These are phyloP conservation scores for Thalassiosira mediterranea DNA, from an alignment of 352 stramenopile genomes.

Conservation along the genomic window DNA sequence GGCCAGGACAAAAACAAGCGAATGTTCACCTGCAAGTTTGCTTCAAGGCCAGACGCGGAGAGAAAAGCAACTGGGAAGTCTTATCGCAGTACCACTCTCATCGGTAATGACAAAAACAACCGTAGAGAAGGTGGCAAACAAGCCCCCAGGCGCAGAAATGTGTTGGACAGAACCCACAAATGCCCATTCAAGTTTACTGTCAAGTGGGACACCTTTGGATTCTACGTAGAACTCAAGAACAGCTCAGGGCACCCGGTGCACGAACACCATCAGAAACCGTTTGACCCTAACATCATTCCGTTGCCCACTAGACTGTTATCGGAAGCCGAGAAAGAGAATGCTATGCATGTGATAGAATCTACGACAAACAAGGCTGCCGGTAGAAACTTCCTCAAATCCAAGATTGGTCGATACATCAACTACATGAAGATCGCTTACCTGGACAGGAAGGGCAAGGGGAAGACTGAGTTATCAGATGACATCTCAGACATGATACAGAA, in stretches of 20 bases:
- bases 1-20: too few relatives aligned
- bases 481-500: neutral
- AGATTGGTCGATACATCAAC: neutral
- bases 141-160: neutral
- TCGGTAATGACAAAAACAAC: neutral
- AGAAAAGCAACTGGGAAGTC: neutral
- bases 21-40: neutral
- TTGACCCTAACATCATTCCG: neutral
- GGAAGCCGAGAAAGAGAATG: neutral
- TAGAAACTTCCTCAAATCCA: neutral
- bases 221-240: neutral
- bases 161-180: neutral
- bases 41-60: conserved; percentile 2
- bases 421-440: conserved; percentile 6
- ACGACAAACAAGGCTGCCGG: conserved; percentile 2
- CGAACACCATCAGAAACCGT: neutral
- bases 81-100: neutral
- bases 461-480: conserved; percentile 1
- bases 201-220: conserved; percentile 6
- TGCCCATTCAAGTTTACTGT: conserved; percentile 12
- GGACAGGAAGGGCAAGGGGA: neutral
- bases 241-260: neutral
- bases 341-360: conserved; percentile 1
- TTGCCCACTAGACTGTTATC: neutral
- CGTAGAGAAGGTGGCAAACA: neutral